Percentiles rank a stretch among this genome's conserved stretches.
Conservation (phyloP, 495 filamentous ascomycete species). For the Aspergillus panamensis region DNA sequence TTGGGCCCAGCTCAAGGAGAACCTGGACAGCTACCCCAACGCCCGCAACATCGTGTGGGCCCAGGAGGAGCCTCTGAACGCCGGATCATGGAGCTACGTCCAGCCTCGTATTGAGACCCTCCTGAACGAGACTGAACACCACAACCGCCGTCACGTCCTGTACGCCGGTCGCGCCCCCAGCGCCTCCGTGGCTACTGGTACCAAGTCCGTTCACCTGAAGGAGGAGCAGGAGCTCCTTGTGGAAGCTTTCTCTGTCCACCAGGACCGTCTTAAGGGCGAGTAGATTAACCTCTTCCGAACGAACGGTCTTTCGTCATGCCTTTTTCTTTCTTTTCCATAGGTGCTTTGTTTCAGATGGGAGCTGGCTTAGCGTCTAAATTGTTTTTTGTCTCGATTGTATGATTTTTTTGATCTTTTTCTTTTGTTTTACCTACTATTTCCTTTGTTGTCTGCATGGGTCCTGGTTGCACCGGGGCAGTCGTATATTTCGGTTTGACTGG, state of each 20-base stretch:
- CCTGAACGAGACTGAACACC: slow-evolving; percentile 84
- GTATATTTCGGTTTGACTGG: slow-evolving; percentile 18
- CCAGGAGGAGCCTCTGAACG: slow-evolving; percentile 97
- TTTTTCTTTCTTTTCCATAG: slow-evolving; percentile 21
- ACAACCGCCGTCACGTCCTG: slow-evolving; percentile 91
- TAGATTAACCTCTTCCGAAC: slow-evolving; percentile 26
- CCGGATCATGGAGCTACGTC: slow-evolving; percentile 89
- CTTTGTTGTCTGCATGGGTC: slow-evolving; percentile 29
- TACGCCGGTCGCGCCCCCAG: slow-evolving; percentile 91
- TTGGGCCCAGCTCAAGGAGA: slow-evolving; percentile 92
- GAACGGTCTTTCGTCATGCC: slow-evolving; percentile 13
- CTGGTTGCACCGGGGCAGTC: slow-evolving; percentile 27
- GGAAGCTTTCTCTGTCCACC: slow-evolving; percentile 62
- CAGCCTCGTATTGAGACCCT: slow-evolving; percentile 96
- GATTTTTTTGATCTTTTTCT: slow-evolving; percentile 19
- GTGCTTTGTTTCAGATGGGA: slow-evolving; percentile 30
- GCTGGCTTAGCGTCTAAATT: slow-evolving; percentile 29
- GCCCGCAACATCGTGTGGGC: slow-evolving; percentile 93
- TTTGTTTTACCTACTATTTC: slow-evolving; percentile 23
- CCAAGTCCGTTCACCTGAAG: slow-evolving; percentile 84
- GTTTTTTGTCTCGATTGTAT: slow-evolving; percentile 29
- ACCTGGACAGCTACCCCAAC: slow-evolving; percentile 93
- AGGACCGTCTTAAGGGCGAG: slow-evolving; percentile 57
- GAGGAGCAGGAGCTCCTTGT: slow-evolving; percentile 90
- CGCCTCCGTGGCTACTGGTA: slow-evolving; percentile 86